Conservation (phyloP, 2,329 filamentous ascomycete species). For the Penicillium crustosum region DNA sequence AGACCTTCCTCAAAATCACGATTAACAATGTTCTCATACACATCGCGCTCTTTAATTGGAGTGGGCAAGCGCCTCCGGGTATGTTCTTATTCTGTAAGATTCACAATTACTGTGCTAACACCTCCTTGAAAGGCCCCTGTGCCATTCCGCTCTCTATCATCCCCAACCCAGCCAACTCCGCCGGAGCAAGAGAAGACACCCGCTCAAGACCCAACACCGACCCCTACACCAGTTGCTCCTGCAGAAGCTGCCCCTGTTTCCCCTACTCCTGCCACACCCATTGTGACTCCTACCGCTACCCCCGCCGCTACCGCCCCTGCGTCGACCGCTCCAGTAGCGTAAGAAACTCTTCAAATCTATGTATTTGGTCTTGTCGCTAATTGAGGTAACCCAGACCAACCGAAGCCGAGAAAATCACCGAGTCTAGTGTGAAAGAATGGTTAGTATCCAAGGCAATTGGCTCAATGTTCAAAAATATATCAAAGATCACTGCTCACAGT, state of each 20-base stretch:
- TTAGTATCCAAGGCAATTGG: slow-evolving; percentile 16
- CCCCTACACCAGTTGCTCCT: neutral
- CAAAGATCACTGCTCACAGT: slow-evolving; percentile 10
- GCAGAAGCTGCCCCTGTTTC: neutral
- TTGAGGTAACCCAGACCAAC: slow-evolving; percentile 14
- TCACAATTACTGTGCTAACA: neutral
- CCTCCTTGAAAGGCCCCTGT: slow-evolving; percentile 14
- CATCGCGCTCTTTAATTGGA: slow-evolving; percentile 25
- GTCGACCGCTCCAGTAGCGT: slow-evolving; percentile 9
- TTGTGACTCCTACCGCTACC: neutral
- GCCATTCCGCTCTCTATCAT: slow-evolving; percentile 23
- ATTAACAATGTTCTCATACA: slow-evolving; percentile 28
- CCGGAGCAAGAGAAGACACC: slow-evolving; percentile 16
- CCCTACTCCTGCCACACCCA: neutral
- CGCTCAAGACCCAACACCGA: slow-evolving; percentile 2
- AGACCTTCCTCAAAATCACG: slow-evolving; percentile 3
- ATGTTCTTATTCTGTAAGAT: slow-evolving; percentile 1
- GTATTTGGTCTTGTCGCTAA: slow-evolving; percentile 2
- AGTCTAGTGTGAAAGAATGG: slow-evolving; percentile 32
- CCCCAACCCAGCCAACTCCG: slow-evolving; percentile 19
- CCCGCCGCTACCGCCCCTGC: slow-evolving; percentile 1
- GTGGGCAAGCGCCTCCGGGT: slow-evolving; percentile 25
- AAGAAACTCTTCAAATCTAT: slow-evolving; percentile 4
- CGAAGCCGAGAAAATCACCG: slow-evolving; percentile 13
- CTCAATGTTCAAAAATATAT: neutral